Evolutionary conservation across 805 yeast species (phyloP), one percentile per base, ranked within the genome.

Genomic region (Nakazawaea ambrosiae): DNA sequence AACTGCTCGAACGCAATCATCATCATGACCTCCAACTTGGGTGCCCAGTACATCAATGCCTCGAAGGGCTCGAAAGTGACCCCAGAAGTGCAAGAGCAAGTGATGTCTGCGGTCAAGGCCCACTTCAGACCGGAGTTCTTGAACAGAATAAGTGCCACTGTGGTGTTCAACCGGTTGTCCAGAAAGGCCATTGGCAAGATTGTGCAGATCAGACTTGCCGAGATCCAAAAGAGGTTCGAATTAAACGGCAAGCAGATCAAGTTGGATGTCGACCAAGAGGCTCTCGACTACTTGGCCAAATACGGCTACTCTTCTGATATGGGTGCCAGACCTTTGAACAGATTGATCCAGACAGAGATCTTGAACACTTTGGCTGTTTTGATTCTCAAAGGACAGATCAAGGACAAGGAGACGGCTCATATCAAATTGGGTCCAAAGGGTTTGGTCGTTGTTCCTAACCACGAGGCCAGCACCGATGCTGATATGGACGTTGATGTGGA

Each of bases 61-160:
- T 46, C 78, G 7, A 73, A 77, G 25, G 66, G 72, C 4, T 58
- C 86, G 8, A 79, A 75, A 58, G 67, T 90, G 35, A 78, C 79
- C 31, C 73, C 71, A 4, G 71, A 70, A 29, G 81, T 95, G 12
- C 81, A 77, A 54, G 83, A 79, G 28, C 66, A 71, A 45, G 97
- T 92, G 9, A 80, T 90, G 92, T 71, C 68, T 24, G 71, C 90
- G 1, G 96, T 92, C 8, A 75, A 82, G 49, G 71, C 71, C 5
- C 97, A 92, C 59, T 92, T 92, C 77, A 78, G 97, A 59, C 98
- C 98, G 4, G 98, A 92, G 63, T 92, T 92, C 67, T 70, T 92
- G 52, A 92, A 92, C 72, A 84, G 98, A 69, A 90, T 92, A 46
- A 81, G 95, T 2, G 85, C 95, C 6, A 89, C 86, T 49, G 87